Base-by-base conservation (phyloP, 768 basidiomycete species). In the Pisolithus microcarpus region DNA sequence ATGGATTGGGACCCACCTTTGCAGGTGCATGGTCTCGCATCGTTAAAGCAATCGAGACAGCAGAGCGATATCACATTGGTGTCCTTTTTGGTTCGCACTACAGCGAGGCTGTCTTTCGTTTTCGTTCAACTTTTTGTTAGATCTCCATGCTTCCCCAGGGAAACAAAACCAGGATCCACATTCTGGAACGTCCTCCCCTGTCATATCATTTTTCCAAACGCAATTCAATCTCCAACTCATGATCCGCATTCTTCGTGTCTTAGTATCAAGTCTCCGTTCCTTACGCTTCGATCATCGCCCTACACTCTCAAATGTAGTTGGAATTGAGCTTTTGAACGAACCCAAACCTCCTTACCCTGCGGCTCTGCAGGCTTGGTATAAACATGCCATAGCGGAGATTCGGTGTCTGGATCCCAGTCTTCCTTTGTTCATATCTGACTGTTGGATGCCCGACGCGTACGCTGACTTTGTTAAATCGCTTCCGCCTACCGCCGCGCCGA, bases 351-450 rank as follows among this genome's bases (percentile, higher is more conserved):
- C 72, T 0, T 72, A 70, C 9, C 80, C 84, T 58, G 50, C 65
- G 28, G 63, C 65, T 4, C 71, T 91, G 7, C 73, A 79, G 56
- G 60, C 63, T 26, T 91, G 85, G 84, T 91, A 91, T 61, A 59
- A 65, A 19, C 61, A 69, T 4, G 78, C 81, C 2, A 79, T 89
- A 53, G 63, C 66, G 15, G 72, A 72, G 3, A 56, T 91, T 1
- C 78, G 79, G 10, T 48, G 61, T 0, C 61, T 84, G 48, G 77
- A 81, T 48, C 64, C 76, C 0, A 67, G 70, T 2, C 71, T 91
- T 19, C 87, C 90, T 2, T 61, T 91, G 9, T 87, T 87, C 65
- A 70, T 91, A 45, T 74, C 78, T 5, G 90, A 93, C 58, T 81
- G 82, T 40, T 93, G 89, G 89, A 73, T 78, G 59, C 74, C 81